Conservation (phyloP, 768 basidiomycete genomes). For the Boletus reticulatus region DNA sequence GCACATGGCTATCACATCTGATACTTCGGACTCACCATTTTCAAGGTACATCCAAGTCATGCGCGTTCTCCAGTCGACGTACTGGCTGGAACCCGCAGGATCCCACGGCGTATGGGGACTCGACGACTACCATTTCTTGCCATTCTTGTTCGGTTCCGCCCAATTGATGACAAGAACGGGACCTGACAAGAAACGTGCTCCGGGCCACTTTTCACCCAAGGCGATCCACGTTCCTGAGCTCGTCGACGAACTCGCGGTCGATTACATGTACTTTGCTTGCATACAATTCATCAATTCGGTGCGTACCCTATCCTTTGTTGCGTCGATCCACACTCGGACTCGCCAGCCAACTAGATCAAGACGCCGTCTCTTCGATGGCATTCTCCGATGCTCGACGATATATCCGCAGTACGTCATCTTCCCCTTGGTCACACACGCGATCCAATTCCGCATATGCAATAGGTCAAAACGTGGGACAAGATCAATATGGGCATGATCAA, state of each 20-base stretch:
- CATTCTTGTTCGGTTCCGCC: slow-evolving; percentile 83
- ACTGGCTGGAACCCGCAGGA: slow-evolving; percentile 98
- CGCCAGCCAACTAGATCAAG: slow-evolving; percentile 62
- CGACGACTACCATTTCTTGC: slow-evolving; percentile 96
- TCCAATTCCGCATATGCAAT: neutral
- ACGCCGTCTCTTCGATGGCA: slow-evolving; percentile 96
- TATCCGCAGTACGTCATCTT: slow-evolving; percentile 61
- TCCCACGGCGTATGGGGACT: slow-evolving; percentile 98
- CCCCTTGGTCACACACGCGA: neutral
- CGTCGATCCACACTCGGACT: neutral
- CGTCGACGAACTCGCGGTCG: slow-evolving; percentile 85
- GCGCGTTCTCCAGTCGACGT: slow-evolving; percentile 86
- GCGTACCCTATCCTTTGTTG: slow-evolving; percentile 21
- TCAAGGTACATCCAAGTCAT: slow-evolving; percentile 72
- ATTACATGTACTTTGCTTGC: slow-evolving; percentile 97
- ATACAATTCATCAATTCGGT: slow-evolving; percentile 96
- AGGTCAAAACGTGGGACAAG: slow-evolving; percentile 94
- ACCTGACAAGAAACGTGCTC: slow-evolving; percentile 10
- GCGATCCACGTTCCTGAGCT: slow-evolving; percentile 91
- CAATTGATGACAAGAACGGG: slow-evolving; percentile 46
- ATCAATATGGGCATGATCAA: slow-evolving; percentile 96
- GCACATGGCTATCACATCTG: neutral
- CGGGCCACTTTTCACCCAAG: slow-evolving; percentile 84
- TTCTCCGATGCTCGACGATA: slow-evolving; percentile 98
- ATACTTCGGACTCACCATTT: neutral